Evolutionary conservation across 2,329 filamentous ascomycete genomes (phyloP), one percentile per base, ranked within the genome.

Genomic region (Stagonosporopsis rhizophila): DNA sequence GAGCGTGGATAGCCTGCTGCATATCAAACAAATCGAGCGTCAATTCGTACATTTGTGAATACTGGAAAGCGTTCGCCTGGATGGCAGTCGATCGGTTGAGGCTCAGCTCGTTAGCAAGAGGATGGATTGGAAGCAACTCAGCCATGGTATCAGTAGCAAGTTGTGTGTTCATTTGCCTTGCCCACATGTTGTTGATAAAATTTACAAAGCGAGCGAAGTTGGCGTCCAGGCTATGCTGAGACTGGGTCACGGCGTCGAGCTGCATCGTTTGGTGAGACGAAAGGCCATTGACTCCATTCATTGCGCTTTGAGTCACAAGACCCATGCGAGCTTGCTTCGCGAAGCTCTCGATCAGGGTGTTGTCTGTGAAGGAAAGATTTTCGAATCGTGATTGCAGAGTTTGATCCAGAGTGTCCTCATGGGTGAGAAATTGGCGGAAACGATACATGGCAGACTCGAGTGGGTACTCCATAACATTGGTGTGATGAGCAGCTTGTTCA

Each of bases 51-150:
- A 73, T 57, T 4, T 64, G 65, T 4, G 66, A 64, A 44, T 58
- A 64, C 60, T 61, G 67, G 2, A 64, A 17, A 2, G 47, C 61
- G 3, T 61, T 38, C 1, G 42, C 32, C 28, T 53, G 49, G 2
- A 52, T 49, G 17, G 41, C 32, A 14, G 52, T 45, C 27, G 57
- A 71, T 22, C 52, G 55, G 27, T 72, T 71, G 22, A 80, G 62
- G 32, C 76, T 71, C 23, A 78, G 65, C 59, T 80, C 77, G 57
- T 82, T 82, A 66, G 74, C 76, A 52, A 82, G 69, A 54, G 80
- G 78, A 68, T 82, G 78, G 54, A 80, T 72, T 37, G 80, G 70
- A 66, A 59, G 27, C 25, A 62, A 51, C 73, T 69, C 58, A 64
- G 54, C 38, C n/a, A 44, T 41, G 6, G 19, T 27, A 25, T 69